Evolutionary conservation across 768 basidiomycete genomes (phyloP).

Genomic region (Suillus fuscotomentosus): DNA sequence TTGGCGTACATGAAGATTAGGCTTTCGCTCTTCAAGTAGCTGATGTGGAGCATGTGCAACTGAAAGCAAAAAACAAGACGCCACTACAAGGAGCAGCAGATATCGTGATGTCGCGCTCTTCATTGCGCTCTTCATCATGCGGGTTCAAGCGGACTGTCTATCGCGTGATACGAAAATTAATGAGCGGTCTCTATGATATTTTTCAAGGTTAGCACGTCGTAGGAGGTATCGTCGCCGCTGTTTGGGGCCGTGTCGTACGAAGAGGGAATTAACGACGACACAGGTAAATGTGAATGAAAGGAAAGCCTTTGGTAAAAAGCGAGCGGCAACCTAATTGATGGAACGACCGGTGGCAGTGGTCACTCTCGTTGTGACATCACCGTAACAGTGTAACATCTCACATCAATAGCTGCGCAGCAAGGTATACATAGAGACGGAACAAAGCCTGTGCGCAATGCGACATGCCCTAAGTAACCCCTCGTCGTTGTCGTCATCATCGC

Average conservation of each 20-base stretch:
- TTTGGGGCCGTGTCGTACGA: background rate
- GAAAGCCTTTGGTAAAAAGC: constrained; percentile 10
- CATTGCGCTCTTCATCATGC: constrained; percentile 19
- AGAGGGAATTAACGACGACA: constrained; percentile 1
- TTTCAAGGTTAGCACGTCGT: constrained; percentile 20
- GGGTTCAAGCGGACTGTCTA: constrained; percentile 2
- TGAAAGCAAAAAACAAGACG: constrained; percentile 26
- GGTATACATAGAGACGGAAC: background rate
- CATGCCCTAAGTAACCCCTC: background rate
- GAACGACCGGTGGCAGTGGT: constrained; percentile 19
- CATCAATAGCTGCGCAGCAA: background rate
- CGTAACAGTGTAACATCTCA: constrained; percentile 14
- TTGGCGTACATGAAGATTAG: constrained; percentile 17
- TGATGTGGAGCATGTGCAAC: constrained; percentile 24
- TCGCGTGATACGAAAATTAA: constrained; percentile 12
- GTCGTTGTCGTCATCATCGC: no score
- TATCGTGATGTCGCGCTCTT: constrained; percentile 19
- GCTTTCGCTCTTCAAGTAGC: constrained; percentile 13
- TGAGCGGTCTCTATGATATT: constrained; percentile 23
- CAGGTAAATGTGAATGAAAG: constrained; percentile 6
- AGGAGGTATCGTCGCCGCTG: constrained; percentile 9
- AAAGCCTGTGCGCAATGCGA: background rate
- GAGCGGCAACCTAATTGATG: constrained; percentile 7
- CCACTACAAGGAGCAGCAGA: constrained; percentile 25
- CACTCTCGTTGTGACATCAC: constrained; percentile 15